Base-by-base conservation (phyloP, 163 green algal species). In the Scenedesmus sp. region DNA sequence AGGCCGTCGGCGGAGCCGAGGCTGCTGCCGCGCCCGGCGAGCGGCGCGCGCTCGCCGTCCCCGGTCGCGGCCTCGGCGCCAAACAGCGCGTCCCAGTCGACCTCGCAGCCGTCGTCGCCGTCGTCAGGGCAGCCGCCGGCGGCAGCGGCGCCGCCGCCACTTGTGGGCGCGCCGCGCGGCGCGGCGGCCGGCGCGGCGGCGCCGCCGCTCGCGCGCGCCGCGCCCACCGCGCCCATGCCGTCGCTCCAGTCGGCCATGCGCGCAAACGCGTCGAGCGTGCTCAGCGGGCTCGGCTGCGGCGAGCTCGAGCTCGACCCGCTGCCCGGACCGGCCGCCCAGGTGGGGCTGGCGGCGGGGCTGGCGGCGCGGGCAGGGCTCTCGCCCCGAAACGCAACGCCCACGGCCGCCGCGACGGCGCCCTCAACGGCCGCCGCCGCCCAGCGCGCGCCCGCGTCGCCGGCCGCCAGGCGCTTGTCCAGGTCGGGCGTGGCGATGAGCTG, bases 401-500 rank as follows among this genome's bases (percentile, higher is more conserved):
- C 42, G 1, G 82, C 82, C 22, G 53, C 53, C 2, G 22, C 70
- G 2, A 77, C 72, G 18, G 82, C 76, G 14, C 4, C 31, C 39
- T 67, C 48, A 4, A 87, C 36, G 18, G 9, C 26, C 22, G 6
- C 31, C 18, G 50, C 66, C 10, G 65, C 67, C 44, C 26, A 60
- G 36, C 29, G 29, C 17, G 51, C 17, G 0, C 10, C 22, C 9
- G 47, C 62, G 24, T 70, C 33, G 36, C 20, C 34, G 9, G 18
- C 34, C 0, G 39, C 39, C 26, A 87, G 57, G 1, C 28, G 33
- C 29, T 47, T 39, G 50, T 87, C 82, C 13, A 87, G 65, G 0
- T 44, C 63, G 0, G 71, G 70, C 0, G 64, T 76, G 0, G 51
- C 47, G 64, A 87, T 58, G 70, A 87, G 77, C 71, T 66, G 34